These are phyloP conservation scores for Barnettozyma wickerhamii DNA, from an alignment of 805 yeast genomes.

Conservation along the genomic window DNA sequence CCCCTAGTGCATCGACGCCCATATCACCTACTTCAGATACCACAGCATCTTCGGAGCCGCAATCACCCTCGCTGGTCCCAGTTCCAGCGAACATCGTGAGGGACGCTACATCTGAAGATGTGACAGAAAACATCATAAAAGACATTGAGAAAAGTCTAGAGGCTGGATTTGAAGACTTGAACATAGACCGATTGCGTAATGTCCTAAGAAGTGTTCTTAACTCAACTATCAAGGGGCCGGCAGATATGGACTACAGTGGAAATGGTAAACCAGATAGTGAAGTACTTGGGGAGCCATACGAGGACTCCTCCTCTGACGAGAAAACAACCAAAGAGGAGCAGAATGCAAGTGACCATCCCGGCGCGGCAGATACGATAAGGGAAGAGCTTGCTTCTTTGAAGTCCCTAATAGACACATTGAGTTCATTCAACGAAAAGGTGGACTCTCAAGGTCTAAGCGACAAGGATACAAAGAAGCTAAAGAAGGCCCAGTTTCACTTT, in stretches of 20 bases:
- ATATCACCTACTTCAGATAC: neutral
- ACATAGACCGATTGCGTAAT: slow-evolving; percentile 6
- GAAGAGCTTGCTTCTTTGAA: slow-evolving; percentile 3
- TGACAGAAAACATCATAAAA: neutral
- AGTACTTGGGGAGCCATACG: no score
- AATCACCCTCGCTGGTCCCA: no score
- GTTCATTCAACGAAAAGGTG: slow-evolving; percentile 1
- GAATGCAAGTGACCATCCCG: no score
- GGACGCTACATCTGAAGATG: neutral
- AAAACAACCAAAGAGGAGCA: neutral
- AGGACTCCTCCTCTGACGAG: no score
- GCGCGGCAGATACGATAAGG: no score
- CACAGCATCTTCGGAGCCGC: neutral
- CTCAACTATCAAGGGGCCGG: neutral
- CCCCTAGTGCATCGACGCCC: neutral
- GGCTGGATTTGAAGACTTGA: slow-evolving; percentile 5
- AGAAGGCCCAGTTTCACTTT: slow-evolving; percentile 1
- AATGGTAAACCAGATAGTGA: neutral
- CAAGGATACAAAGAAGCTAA: slow-evolving; percentile 3
- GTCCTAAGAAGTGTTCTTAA: slow-evolving; percentile 3
- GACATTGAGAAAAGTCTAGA: slow-evolving; percentile 2
- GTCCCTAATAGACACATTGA: slow-evolving; percentile 2
- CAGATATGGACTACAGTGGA: no score
- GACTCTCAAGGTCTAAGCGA: slow-evolving; percentile 5
- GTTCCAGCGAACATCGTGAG: no score